Conservation (phyloP, 768 basidiomycete species). For the Boletus sensibilis region DNA sequence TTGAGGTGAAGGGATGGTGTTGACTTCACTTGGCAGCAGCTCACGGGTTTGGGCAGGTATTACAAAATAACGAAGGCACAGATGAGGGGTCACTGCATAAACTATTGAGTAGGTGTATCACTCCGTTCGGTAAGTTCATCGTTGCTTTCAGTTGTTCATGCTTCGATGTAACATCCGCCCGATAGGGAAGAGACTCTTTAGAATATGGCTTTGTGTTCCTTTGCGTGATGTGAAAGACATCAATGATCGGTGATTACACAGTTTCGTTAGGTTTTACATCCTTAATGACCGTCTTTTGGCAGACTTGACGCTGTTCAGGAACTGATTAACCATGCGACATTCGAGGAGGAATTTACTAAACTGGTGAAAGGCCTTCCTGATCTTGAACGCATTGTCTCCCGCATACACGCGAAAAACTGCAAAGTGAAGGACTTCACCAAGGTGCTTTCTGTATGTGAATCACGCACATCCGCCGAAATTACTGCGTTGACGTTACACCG, state of each 20-base stretch:
- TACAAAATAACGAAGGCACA: conserved; percentile 91
- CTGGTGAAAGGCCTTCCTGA: conserved; percentile 85
- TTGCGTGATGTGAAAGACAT: conserved; percentile 79
- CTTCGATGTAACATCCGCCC: conserved; percentile 7
- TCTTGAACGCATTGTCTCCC: conserved; percentile 89
- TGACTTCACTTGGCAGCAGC: neutral
- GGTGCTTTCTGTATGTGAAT: conserved; percentile 62
- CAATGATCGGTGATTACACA: conserved; percentile 68
- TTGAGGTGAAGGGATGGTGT: conserved; percentile 60
- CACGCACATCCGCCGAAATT: neutral
- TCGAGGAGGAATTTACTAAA: conserved; percentile 71
- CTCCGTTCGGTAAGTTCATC: conserved; percentile 73
- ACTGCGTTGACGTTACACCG: conserved; percentile 1
- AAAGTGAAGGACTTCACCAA: conserved; percentile 85
- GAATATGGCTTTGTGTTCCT: conserved; percentile 95
- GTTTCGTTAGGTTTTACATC: conserved; percentile 8
- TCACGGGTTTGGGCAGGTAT: conserved; percentile 47
- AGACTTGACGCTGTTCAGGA: conserved; percentile 96
- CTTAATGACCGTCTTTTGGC: conserved; percentile 18
- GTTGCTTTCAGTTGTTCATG: conserved; percentile 3
- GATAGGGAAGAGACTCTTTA: conserved; percentile 89
- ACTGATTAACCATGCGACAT: conserved; percentile 75
- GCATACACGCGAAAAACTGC: conserved; percentile 91
- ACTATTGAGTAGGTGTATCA: conserved; percentile 78
- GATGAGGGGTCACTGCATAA: conserved; percentile 87